Evolutionary conservation across 179 eudicot species (phyloP).

Genomic region (Patellifolia procumbens): DNA sequence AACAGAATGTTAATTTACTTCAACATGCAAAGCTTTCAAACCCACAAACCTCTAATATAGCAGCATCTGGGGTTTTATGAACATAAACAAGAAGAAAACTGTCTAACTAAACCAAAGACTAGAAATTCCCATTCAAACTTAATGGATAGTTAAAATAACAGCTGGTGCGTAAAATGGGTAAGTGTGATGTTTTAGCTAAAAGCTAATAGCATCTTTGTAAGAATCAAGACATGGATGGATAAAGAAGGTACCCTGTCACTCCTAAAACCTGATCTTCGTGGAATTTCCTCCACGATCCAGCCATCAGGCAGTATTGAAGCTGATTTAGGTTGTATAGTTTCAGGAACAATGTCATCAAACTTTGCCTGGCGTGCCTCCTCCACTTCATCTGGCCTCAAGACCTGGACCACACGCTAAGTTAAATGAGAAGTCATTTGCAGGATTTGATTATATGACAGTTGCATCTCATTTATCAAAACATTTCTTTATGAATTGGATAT

Average conservation of each 20-base stretch:
- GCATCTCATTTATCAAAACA: not conserved
- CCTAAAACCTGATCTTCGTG: slow-evolving; percentile 40
- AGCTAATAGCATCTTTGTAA: not conserved
- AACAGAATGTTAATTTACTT: not conserved
- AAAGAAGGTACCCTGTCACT: slow-evolving; percentile 52
- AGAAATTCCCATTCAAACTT: not conserved
- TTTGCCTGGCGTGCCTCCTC: slow-evolving; percentile 30
- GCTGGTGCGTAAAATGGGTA: not conserved
- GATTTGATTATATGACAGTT: not conserved
- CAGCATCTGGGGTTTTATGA: not conserved
- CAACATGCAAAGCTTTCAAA: not conserved
- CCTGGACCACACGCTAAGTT: no score
- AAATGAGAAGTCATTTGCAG: slow-evolving; percentile 18
- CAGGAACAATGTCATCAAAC: slow-evolving; percentile 28
- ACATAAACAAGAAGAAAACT: not conserved
- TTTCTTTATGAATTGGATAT: no score
- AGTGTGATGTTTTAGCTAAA: not conserved
- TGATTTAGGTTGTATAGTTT: slow-evolving; percentile 32
- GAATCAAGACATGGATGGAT: slow-evolving; percentile 2
- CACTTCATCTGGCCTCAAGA: slow-evolving; percentile 43
- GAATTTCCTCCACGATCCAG: slow-evolving; percentile 54
- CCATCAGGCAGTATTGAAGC: slow-evolving; percentile 47
- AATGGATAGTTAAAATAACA: not conserved
- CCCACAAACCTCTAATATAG: not conserved
- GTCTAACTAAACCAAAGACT: not conserved